Base-by-base conservation (phyloP, 352 stramenopile species). In the Pythium biforme region DNA sequence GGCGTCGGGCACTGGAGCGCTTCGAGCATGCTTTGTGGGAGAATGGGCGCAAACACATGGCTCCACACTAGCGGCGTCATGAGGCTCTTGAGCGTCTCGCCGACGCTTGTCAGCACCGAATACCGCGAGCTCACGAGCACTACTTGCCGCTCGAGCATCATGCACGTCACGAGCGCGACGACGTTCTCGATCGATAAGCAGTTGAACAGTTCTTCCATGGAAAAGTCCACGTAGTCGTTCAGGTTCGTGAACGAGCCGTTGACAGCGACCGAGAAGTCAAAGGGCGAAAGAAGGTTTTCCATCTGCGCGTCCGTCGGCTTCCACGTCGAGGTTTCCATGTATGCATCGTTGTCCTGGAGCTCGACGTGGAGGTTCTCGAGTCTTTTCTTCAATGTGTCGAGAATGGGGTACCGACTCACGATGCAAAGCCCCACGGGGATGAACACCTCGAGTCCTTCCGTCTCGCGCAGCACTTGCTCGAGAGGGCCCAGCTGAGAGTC, bases 1-100 rank as follows among this genome's bases (percentile, higher is more conserved):
- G 86, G 86, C 10, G 86, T 95, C 43, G 86, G 86, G 53, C 86
- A 95, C 59, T 95, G 86, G 27, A 95, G 74, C 20, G 78, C 89
- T 56, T 93, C 86, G 9, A 92, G 71, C 82, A 95, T 93, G 46
- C 71, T 83, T 54, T 85, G 80, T 4, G 87, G 87, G 22, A 96
- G 51, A 39, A 96, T 88, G 12, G 84, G 87, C 1, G 80, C 81
- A 63, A 95, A 96, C 25, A 94, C 81, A 50, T 96, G 88, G 41
- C 86, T 90, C 88, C 88, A 96, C 47, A 88, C 53, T 4, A 96
- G 64, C 39, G 89, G 89, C 4, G 75, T 55, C 47, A 96, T 80
- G 37, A 96, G 77, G 25, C 73, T 79, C 64, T 89, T 88, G 19
- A 95, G 70, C 9, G 87, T 88, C 68, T 94, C 86, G 19, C 82